Conservation (phyloP, 768 basidiomycete species). For the Tricholoma furcatifolium region DNA sequence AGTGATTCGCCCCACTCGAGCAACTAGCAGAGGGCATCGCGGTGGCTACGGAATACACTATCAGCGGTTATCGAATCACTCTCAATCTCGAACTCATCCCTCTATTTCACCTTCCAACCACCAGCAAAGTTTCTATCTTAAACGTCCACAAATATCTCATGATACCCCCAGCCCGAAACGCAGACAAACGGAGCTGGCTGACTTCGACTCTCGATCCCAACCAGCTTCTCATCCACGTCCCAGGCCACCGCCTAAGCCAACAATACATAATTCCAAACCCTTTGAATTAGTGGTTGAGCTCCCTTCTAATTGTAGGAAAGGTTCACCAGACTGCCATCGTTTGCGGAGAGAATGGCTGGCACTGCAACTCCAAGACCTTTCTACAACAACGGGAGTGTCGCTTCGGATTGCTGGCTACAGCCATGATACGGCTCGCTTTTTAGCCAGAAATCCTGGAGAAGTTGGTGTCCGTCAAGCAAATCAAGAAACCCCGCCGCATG, state of each 20-base stretch:
- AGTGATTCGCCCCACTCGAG: conserved; percentile 1
- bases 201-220: background rate
- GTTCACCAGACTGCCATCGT: conserved; percentile 1
- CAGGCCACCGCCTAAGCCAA: background rate
- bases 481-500: background rate
- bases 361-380: conserved; percentile 3
- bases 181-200: conserved; percentile 4
- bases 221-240: background rate
- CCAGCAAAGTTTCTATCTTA: background rate
- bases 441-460: background rate
- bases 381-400: conserved; percentile 1
- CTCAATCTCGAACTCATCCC: background rate
- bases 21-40: background rate
- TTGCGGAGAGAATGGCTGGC: conserved; percentile 6
- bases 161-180: conserved; percentile 3
- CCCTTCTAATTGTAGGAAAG: conserved; percentile 10
- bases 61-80: background rate
- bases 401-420: conserved; percentile 3
- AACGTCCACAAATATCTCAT: background rate
- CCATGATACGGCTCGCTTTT: background rate
- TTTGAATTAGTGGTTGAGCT: conserved; percentile 7
- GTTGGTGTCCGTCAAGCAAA: background rate
- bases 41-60: conserved; percentile 1
- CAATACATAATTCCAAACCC: background rate
- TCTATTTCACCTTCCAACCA: background rate